Evolutionary conservation across 2,329 filamentous ascomycete species (phyloP).

Genomic region (Dactylellina cionopaga): DNA sequence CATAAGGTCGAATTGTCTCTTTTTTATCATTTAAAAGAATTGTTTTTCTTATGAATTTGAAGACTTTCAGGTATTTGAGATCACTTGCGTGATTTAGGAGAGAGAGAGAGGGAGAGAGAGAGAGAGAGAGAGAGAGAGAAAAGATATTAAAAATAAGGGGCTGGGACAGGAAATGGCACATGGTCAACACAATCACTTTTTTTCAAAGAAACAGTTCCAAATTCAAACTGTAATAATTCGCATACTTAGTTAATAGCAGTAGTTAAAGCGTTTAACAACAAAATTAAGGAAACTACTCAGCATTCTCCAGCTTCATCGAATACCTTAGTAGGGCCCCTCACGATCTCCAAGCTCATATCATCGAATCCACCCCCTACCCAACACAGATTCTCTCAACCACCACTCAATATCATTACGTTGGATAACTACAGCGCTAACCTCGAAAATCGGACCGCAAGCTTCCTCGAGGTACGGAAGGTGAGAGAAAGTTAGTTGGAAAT

Average conservation of each 20-base stretch:
- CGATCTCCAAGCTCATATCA: conserved; percentile 18
- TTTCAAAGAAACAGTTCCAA: too few species aligned
- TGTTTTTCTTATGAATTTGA: not conserved
- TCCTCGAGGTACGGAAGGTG: conserved; percentile 12
- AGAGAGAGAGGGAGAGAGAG: too few species aligned
- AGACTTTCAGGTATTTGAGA: not conserved
- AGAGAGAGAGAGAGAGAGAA: not conserved
- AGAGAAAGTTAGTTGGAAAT: conserved; percentile 31
- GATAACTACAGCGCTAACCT: conserved; percentile 9
- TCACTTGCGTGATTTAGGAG: too few species aligned
- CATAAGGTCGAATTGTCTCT: not conserved
- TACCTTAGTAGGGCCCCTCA: conserved; percentile 14
- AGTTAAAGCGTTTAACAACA: not conserved
- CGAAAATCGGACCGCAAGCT: not conserved
- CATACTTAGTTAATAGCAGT: not conserved
- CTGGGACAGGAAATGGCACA: conserved; percentile 1
- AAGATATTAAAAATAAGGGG: not conserved
- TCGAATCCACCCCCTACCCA: not conserved
- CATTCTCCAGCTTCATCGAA: conserved; percentile 27
- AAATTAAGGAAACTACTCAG: conserved; percentile 21
- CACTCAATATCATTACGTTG: not conserved
- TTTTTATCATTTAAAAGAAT: not conserved
- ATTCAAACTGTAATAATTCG: too few species aligned
- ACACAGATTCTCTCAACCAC: conserved; percentile 4
- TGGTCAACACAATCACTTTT: not conserved